Percentiles rank a stretch among this genome's conserved stretches.
phyloP scores from a whole-genome alignment of 1,284 basidiomycete species.

The Fomitopsis pinicola region DNA sequence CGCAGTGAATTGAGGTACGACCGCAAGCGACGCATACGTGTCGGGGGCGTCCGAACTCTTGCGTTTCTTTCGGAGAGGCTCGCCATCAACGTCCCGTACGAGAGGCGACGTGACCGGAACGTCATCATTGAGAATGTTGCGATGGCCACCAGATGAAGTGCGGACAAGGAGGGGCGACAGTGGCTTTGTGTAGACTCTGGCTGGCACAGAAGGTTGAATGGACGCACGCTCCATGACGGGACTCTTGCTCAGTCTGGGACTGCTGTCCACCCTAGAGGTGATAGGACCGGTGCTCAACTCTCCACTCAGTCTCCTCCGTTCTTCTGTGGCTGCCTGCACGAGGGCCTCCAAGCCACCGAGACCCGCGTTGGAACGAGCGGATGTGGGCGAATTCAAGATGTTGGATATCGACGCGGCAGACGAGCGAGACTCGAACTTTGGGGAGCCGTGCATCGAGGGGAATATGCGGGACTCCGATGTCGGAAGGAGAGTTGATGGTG shows the following conservation, averaged over 20 bases:
- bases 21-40: neutral
- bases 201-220: neutral
- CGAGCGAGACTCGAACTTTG: neutral
- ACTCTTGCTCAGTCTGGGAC: conserved; percentile 18
- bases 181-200: neutral
- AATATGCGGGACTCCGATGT: neutral
- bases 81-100: conserved; percentile 1
- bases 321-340: conserved; percentile 52
- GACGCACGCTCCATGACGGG: conserved; percentile 7
- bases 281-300: conserved; percentile 15
- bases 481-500: neutral
- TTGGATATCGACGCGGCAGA: conserved; percentile 20
- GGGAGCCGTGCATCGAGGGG: neutral
- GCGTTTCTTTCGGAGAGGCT: conserved; percentile 7
- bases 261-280: conserved; percentile 7
- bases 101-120: neutral
- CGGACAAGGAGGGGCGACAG: neutral
- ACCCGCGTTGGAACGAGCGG: conserved; percentile 18
- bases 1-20: neutral
- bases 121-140: neutral
- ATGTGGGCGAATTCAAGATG: conserved; percentile 20
- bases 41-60: neutral
- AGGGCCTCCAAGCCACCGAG: conserved; percentile 47
- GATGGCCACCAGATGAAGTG: neutral
- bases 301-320: conserved; percentile 40